Evolutionary conservation across 1,284 basidiomycete species (phyloP).

Genomic region (Trichosporon coremiiforme): DNA sequence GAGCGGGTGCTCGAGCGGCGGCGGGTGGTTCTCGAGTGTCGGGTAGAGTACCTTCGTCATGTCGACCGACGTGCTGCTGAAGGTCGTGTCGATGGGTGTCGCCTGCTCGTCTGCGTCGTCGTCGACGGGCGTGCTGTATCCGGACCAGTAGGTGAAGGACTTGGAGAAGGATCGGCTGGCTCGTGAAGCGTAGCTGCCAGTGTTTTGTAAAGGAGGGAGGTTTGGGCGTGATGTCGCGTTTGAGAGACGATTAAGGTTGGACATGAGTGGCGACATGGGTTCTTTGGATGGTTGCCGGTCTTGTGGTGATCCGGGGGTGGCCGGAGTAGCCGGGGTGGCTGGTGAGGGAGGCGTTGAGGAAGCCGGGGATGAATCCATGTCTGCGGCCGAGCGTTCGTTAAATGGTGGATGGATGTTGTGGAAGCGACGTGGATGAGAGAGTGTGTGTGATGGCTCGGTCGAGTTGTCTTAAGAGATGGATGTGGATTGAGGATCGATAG

Average conservation of each 20-base stretch:
- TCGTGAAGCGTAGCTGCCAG: slow-evolving; percentile 17
- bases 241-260: slow-evolving; percentile 33
- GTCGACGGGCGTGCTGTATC: not conserved
- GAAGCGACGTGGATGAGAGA: not conserved
- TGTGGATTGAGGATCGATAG: not conserved
- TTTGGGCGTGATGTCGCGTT: slow-evolving; percentile 34
- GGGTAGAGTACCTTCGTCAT: slow-evolving; percentile 26
- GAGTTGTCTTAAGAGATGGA: not conserved
- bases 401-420: not conserved
- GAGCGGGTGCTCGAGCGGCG: slow-evolving; percentile 32
- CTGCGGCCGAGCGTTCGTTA: not conserved
- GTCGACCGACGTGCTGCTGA: slow-evolving; percentile 18
- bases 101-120: not conserved
- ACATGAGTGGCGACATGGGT: slow-evolving; percentile 27
- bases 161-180: slow-evolving; percentile 23
- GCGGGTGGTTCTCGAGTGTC: slow-evolving; percentile 30
- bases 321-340: slow-evolving; percentile 58
- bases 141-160: slow-evolving; percentile 7
- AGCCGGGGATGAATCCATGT: not conserved
- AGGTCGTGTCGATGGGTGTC: not conserved
- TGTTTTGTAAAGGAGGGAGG: slow-evolving; percentile 20
- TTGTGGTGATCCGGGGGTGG: slow-evolving; percentile 48
- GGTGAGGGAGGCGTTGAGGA: not conserved
- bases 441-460: not conserved
- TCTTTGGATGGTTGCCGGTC: not conserved